Conservation (phyloP, 2,329 filamentous ascomycete genomes). For the Sordariomycetes sp. region DNA sequence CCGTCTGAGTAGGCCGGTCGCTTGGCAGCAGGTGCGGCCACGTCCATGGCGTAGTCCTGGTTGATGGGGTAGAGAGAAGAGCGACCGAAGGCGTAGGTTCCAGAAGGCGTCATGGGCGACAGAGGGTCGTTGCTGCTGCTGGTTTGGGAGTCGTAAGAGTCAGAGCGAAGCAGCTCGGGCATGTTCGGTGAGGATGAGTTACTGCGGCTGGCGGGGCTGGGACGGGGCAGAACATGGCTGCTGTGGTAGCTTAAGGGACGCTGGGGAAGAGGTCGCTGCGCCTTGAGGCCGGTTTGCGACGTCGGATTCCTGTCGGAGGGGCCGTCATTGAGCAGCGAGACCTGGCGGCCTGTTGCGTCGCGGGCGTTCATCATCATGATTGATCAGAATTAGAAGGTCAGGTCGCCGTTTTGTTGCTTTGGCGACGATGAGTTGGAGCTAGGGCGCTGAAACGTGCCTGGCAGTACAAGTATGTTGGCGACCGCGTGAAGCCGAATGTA, state of each 20-base stretch:
- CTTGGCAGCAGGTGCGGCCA: conserved; percentile 25
- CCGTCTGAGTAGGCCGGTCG: conserved; percentile 31
- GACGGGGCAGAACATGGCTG: conserved; percentile 19
- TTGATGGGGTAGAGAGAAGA: conserved; percentile 28
- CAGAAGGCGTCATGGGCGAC: conserved; percentile 46
- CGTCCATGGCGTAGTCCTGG: conserved; percentile 21
- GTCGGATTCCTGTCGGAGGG: conserved; percentile 5
- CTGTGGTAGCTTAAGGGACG: conserved; percentile 22
- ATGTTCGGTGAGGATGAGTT: conserved; percentile 39
- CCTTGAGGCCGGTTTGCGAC: neutral
- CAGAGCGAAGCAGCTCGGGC: conserved; percentile 48
- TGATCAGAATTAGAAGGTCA: too few species aligned
- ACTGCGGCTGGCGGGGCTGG: conserved; percentile 26
- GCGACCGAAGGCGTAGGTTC: conserved; percentile 30
- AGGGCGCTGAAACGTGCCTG: too few species aligned
- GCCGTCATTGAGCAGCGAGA: conserved; percentile 53
- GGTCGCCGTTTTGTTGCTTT: neutral
- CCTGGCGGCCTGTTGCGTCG: conserved; percentile 46
- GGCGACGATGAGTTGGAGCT: too few species aligned
- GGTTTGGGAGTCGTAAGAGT: conserved; percentile 53
- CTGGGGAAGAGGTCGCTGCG: conserved; percentile 14
- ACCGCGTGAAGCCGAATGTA: too few species aligned
- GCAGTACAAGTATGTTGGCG: too few species aligned
- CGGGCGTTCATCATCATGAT: conserved; percentile 46
- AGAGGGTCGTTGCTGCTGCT: conserved; percentile 36